Evolutionary conservation across 495 filamentous ascomycete genomes (phyloP).

Genomic region (Talaromyces nanjingensis): DNA sequence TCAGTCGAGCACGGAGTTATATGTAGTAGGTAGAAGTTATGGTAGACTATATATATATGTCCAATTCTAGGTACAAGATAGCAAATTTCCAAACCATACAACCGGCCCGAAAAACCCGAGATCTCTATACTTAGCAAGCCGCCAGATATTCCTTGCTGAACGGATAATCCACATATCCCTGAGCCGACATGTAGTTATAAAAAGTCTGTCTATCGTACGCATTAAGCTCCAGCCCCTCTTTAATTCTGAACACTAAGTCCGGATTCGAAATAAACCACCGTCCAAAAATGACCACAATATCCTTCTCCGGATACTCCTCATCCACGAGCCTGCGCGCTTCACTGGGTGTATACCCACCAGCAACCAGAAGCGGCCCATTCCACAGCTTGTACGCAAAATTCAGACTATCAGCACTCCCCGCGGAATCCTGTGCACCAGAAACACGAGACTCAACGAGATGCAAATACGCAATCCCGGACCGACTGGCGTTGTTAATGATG

Average conservation of each 20-base stretch:
- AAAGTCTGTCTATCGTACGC: slow-evolving; percentile 53
- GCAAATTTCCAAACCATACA: no score
- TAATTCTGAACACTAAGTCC: slow-evolving; percentile 58
- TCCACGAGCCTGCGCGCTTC: slow-evolving; percentile 46
- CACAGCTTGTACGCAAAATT: slow-evolving; percentile 47
- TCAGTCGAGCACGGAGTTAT: background rate
- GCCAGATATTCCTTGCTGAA: slow-evolving; percentile 11
- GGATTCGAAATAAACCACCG: slow-evolving; percentile 63
- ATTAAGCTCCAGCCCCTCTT: slow-evolving; percentile 47
- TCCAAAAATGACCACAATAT: slow-evolving; percentile 53
- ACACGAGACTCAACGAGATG: slow-evolving; percentile 56
- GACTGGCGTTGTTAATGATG: slow-evolving; percentile 43
- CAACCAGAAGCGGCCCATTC: slow-evolving; percentile 48
- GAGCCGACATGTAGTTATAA: slow-evolving; percentile 40
- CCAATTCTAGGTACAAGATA: background rate
- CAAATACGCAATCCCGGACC: slow-evolving; percentile 55
- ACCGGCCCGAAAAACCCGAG: background rate
- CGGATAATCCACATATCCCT: slow-evolving; percentile 59
- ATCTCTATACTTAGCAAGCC: background rate
- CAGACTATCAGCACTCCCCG: slow-evolving; percentile 33
- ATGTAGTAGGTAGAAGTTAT: background rate
- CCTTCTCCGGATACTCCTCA: slow-evolving; percentile 42
- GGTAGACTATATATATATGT: background rate
- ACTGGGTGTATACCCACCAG: slow-evolving; percentile 49
- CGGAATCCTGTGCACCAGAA: slow-evolving; percentile 36